Evolutionary conservation across 73 alveolate species (phyloP), one percentile per base, ranked within the genome.

Genomic region (Uronychia binucleata): DNA sequence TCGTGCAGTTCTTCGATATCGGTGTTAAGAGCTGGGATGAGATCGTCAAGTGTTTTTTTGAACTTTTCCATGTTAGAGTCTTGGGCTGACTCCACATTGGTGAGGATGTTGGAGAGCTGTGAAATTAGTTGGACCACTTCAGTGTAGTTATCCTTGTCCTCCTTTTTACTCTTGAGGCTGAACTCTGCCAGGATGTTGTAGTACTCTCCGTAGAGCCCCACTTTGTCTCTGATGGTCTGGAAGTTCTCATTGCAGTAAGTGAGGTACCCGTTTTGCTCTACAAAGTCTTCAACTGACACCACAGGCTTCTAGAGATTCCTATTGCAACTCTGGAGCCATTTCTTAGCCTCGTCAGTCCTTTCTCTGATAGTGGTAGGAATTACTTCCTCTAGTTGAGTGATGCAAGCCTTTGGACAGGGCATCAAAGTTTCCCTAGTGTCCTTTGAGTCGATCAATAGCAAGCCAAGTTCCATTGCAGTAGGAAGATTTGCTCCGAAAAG

Each of bases 201-300:
- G 46, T 83, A 79, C 60, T 77, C 79, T 30, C 94, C 94, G 85
- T 89, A 88, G 29, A 84, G 81, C 30, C 79, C 88, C 0, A 92
- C 77, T 28, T 87, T 84, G 84, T 87, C 90, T 89, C 88, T 89
- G 26, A 83, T 57, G 57, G 77, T 87, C 58, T 86, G 80, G 67
- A 89, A 80, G 35, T 92, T 30, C 67, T 90, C 92, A 34, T 85
- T 60, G 0, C 89, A 91, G 5, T 57, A 31, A 78, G 83, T 89
- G 19, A 92, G 84, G 11, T 87, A 67, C 60, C 89, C 89, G 77
- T 90, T 84, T 58, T 90, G 59, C 82, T 92, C 92, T 31, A 92
- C 97, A 85, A 88, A 92, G 34, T 92, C 97, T 75, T 92, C 97
- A 76, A 92, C 92, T 1, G 94, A 60, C 13, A 93, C 82, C 5